Percentiles rank a stretch among this genome's conserved stretches.
Conservation (phyloP, 371 early-diverging fungal species). For the Mucor circinelloides region DNA sequence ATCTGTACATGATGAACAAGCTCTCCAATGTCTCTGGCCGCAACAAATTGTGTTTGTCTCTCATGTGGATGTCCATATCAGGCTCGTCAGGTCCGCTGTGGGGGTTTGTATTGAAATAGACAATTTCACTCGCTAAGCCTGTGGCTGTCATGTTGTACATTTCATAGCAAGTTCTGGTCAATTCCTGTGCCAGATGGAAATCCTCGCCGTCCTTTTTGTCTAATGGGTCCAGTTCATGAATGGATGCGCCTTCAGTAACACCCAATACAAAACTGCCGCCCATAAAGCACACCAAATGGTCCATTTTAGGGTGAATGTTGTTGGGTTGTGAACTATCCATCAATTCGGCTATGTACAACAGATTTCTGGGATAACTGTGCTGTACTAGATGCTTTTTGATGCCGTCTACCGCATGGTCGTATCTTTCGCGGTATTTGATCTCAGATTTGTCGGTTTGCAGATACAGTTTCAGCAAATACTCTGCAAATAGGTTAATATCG, state of each 20-base stretch:
- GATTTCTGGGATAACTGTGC: constrained; percentile 56
- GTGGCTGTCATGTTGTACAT: constrained; percentile 82
- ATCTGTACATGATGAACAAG: constrained; percentile 80
- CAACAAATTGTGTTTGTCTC: constrained; percentile 71
- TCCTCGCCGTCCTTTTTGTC: constrained; percentile 51
- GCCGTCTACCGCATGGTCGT: constrained; percentile 70
- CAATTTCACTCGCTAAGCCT: constrained; percentile 86
- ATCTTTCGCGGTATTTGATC: constrained; percentile 67
- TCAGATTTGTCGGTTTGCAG: constrained; percentile 73
- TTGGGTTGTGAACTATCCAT: constrained; percentile 32
- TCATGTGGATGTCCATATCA: constrained; percentile 68
- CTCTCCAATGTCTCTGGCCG: constrained; percentile 93
- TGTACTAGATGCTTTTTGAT: constrained; percentile 74
- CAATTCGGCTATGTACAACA: constrained; percentile 77
- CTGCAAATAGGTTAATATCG: constrained; percentile 32
- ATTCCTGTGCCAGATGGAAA: constrained; percentile 72
- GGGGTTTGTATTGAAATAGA: constrained; percentile 51
- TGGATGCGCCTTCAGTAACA: constrained; percentile 64
- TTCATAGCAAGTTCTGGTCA: constrained; percentile 79
- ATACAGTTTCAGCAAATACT: constrained; percentile 90
- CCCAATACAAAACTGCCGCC: constrained; percentile 84
- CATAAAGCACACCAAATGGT: constrained; percentile 93
- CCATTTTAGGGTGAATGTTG: constrained; percentile 74
- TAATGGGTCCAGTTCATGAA: constrained; percentile 22
- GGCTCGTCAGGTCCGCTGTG: constrained; percentile 30